Evolutionary conservation across 2,329 filamentous ascomycete genomes (phyloP), one percentile per base, ranked within the genome.

Genomic region (Thelonectria rubi): DNA sequence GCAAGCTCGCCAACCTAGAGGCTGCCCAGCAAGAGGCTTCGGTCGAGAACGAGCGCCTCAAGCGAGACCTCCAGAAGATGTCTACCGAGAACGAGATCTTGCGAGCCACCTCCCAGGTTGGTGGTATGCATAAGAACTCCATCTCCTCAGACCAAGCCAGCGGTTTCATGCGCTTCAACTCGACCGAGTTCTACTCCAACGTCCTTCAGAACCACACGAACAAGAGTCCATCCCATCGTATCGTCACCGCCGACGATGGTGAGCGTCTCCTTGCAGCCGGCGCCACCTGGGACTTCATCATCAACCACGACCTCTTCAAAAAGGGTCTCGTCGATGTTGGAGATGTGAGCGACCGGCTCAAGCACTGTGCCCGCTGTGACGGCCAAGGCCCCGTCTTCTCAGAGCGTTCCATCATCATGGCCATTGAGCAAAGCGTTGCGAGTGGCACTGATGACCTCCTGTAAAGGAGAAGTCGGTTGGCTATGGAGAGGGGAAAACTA

Each of bases 1-100:
- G 88, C 59, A 95, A 97, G 75, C 88, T 98, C 26, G 89, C 87
- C 51, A 84, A 82, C 50, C 87, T 97, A 32, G 91, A 97, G 74
- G 87, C 88, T 62, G 88, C 89, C 51, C 91, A 92, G 53, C 86
- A 88, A 57, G 84, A 86, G 34, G 85, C 95, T 0, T 86, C 89
- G 42, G 87, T 89, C 46, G 94, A 97, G 76, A 97, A 97, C 74
- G 92, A 97, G 76, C 88, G 90, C 34, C 82, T 98, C 26, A 94
- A 92, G 78, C 87, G 91, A 18, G 90, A 96, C 72, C 82, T 97
- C 26, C 91, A 95, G 67, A 91, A 91, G 73, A 88, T 92, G 55
- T 89, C 88, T 63, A 97, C 93, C 9, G 94, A 98, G 75, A 97
- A 97, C 75, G 92, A 97, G 78, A 94, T 97, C 55, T 82, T 98